Evolutionary conservation across 768 basidiomycete genomes (phyloP).

Genomic region (Suillus ampliporus): DNA sequence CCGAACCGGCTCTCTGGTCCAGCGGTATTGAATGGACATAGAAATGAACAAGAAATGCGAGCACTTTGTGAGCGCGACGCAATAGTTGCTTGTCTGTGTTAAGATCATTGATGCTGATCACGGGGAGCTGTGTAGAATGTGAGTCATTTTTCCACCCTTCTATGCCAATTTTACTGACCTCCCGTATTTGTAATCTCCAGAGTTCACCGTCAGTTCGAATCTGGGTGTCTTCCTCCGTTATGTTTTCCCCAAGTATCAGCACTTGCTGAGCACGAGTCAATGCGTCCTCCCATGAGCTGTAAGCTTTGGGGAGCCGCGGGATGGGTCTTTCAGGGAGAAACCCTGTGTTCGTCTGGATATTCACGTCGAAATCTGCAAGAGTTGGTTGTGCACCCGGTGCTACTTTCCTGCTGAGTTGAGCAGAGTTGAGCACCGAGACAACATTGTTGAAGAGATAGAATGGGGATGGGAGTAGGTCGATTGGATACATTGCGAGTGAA

Average conservation of each 20-base stretch:
- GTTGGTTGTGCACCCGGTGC: constrained; percentile 39
- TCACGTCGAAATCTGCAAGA: constrained; percentile 58
- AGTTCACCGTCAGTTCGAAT: constrained; percentile 61
- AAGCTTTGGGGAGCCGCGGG: constrained; percentile 57
- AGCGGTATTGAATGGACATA: constrained; percentile 83
- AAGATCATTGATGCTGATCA: constrained; percentile 62
- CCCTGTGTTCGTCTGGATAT: constrained; percentile 60
- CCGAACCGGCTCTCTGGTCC: constrained; percentile 40
- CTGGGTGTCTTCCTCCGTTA: constrained; percentile 49
- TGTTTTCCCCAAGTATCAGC: constrained; percentile 64
- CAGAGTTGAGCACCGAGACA: constrained; percentile 51
- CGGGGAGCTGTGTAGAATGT: constrained; percentile 62
- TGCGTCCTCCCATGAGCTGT: constrained; percentile 73
- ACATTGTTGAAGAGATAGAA: constrained; percentile 54
- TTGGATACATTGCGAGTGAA: constrained; percentile 29
- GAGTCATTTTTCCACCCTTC: constrained; percentile 14
- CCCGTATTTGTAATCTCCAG: constrained; percentile 70
- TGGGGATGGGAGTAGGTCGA: constrained; percentile 57
- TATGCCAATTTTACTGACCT: constrained; percentile 51
- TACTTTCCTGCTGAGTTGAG: constrained; percentile 39
- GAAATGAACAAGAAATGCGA: constrained; percentile 89
- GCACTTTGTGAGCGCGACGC: constrained; percentile 87
- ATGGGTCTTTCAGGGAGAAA: constrained; percentile 81
- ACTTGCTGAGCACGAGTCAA: constrained; percentile 57
- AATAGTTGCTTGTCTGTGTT: constrained; percentile 61